Percentiles rank a stretch among this genome's conserved stretches.
Evolutionary conservation across 2,329 filamentous ascomycete species (phyloP).

Genomic region (Nothophaeocryptopus gaeumannii): DNA sequence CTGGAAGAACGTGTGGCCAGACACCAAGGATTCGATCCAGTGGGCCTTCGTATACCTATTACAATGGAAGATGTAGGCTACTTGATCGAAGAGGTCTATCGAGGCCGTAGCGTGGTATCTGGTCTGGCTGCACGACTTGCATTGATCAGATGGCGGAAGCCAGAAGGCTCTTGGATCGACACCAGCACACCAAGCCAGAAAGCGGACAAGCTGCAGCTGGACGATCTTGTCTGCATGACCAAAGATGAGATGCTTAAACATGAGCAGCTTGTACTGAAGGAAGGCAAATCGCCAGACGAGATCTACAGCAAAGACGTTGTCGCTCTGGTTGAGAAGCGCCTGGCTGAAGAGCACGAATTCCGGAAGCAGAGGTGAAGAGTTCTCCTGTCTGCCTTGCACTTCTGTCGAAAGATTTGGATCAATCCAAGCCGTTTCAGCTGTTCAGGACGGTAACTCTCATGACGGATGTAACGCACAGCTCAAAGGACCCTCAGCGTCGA

Average conservation of each 20-base stretch:
- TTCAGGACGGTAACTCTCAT: too few species aligned
- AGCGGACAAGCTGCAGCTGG: slow-evolving; percentile 64
- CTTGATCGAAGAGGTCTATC: slow-evolving; percentile 83
- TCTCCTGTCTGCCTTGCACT: too few species aligned
- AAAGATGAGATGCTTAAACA: slow-evolving; percentile 83
- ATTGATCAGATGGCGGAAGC: slow-evolving; percentile 76
- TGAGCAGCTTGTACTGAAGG: slow-evolving; percentile 74
- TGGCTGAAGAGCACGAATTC: slow-evolving; percentile 57
- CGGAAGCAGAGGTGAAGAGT: too few species aligned
- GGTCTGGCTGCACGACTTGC: slow-evolving; percentile 76
- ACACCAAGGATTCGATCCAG: slow-evolving; percentile 50
- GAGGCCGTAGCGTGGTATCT: slow-evolving; percentile 77
- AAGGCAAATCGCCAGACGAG: slow-evolving; percentile 63
- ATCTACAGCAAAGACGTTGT: slow-evolving; percentile 70
- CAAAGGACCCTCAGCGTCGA: too few species aligned
- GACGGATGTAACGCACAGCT: too few species aligned
- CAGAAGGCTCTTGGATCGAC: slow-evolving; percentile 61
- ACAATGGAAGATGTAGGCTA: slow-evolving; percentile 81
- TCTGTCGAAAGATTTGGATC: too few species aligned
- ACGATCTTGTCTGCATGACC: slow-evolving; percentile 84
- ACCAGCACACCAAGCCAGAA: slow-evolving; percentile 71
- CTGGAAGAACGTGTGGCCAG: slow-evolving; percentile 73
- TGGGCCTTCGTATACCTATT: slow-evolving; percentile 76
- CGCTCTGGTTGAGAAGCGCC: slow-evolving; percentile 62
- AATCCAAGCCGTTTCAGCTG: too few species aligned